These are phyloP conservation scores for Cornus kousa DNA, from an alignment of 148 eudicot genomes.

Conservation along the genomic window DNA sequence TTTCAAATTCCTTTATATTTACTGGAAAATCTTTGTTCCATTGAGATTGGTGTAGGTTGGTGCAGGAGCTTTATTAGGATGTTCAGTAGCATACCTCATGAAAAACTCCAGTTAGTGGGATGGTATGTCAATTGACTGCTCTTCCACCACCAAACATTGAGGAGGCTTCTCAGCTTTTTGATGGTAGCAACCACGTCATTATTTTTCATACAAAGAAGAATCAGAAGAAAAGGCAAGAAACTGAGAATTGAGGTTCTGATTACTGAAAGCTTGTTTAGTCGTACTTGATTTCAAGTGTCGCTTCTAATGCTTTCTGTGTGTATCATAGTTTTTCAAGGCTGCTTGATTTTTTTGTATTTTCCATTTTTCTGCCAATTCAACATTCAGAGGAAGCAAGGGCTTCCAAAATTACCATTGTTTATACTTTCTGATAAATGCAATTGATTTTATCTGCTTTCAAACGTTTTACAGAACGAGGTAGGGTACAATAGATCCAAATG, in stretches of 20 bases:
- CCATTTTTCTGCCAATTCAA: not conserved
- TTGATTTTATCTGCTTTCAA: no score
- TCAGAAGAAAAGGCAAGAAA: not conserved
- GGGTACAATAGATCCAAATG: no score
- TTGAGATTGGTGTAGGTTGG: constrained; percentile 32
- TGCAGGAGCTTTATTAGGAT: constrained; percentile 46
- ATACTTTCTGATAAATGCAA: not conserved
- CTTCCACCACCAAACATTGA: not conserved
- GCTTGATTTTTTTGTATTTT: not conserved
- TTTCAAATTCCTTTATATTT: not conserved
- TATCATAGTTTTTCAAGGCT: constrained; percentile 4
- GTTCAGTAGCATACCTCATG: constrained; percentile 38
- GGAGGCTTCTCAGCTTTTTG: not conserved
- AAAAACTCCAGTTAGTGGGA: constrained; percentile 22
- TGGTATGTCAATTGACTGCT: not conserved
- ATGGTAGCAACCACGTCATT: not conserved
- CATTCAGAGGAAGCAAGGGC: not conserved
- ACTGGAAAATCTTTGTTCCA: not conserved
- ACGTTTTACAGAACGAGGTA: no score
- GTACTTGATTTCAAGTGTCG: not conserved
- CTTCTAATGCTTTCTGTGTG: not conserved
- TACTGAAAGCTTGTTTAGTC: not conserved
- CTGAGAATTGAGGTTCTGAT: constrained; percentile 1
- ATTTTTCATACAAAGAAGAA: not conserved
- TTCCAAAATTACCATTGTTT: not conserved